phyloP scores from a whole-genome alignment of 345 rosid genomes.

The Brassica cretica region DNA sequence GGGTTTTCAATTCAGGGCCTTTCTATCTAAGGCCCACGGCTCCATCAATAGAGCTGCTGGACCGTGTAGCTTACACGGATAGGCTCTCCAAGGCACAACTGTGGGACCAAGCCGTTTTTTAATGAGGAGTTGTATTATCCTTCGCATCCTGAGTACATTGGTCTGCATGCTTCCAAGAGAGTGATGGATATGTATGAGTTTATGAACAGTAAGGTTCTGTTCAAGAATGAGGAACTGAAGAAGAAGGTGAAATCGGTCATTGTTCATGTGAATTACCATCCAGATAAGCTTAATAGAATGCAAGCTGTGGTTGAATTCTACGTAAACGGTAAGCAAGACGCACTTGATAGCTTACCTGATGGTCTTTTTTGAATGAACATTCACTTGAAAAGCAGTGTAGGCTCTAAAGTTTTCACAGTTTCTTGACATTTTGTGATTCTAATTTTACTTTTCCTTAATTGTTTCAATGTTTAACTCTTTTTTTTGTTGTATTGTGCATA shows the following conservation, averaged over 20 bases:
- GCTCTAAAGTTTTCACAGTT: constrained; percentile 13
- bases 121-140: constrained; percentile 91
- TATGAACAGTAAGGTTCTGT: constrained; percentile 93
- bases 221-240: constrained; percentile 67
- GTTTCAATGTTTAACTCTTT: constrained; percentile 16
- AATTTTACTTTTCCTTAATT: constrained; percentile 5
- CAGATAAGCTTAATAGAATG: constrained; percentile 92
- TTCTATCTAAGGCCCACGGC: constrained; percentile 86
- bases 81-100: constrained; percentile 56
- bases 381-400: constrained; percentile 31
- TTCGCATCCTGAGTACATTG: constrained; percentile 78
- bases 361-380: constrained; percentile 71
- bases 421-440: constrained; percentile 31
- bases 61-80: constrained; percentile 64
- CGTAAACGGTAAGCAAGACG: constrained; percentile 76
- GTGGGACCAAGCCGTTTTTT: constrained; percentile 95
- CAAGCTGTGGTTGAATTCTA: constrained; percentile 81
- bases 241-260: constrained; percentile 76
- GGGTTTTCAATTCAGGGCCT: constrained; percentile 96
- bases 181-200: constrained; percentile 80
- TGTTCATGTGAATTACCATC: constrained; percentile 89
- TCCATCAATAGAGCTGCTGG: constrained; percentile 82
- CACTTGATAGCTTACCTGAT: constrained; percentile 82
- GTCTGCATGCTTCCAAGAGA: constrained; percentile 85
- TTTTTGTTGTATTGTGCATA: constrained; percentile 31